Percentiles rank a stretch among this genome's conserved stretches.
Conservation (phyloP, 805 yeast species). For the Diddensiella transvaalensis region DNA sequence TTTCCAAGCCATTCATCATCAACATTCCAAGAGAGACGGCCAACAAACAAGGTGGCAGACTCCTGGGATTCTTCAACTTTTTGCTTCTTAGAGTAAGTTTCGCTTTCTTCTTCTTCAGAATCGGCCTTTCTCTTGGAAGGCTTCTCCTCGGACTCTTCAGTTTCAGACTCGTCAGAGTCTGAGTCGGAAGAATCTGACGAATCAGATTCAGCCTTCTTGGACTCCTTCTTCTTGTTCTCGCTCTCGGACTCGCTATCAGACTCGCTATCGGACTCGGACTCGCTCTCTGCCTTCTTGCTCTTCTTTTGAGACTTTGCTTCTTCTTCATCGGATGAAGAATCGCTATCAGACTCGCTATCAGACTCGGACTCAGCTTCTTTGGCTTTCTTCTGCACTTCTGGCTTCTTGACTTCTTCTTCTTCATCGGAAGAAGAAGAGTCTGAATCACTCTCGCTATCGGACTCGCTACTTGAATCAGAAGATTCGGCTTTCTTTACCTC, state of each 20-base stretch:
- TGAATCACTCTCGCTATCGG: conserved; percentile 26
- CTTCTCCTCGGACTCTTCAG: conserved; percentile 21
- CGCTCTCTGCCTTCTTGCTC: conserved; percentile 50
- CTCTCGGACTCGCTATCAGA: conserved; percentile 16
- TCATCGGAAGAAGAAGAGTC: conserved; percentile 30
- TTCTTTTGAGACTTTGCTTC: conserved; percentile 23
- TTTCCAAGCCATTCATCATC: conserved; percentile 91
- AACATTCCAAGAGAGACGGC: conserved; percentile 95
- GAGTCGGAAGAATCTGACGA: conserved; percentile 29
- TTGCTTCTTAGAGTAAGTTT: conserved; percentile 51
- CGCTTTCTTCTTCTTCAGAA: conserved; percentile 41
- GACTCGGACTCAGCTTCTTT: conserved; percentile 29
- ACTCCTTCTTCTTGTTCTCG: conserved; percentile 16
- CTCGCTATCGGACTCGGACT: conserved; percentile 25
- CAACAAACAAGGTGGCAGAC: conserved; percentile 90
- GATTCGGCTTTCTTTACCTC: conserved; percentile 28
- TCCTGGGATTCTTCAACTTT: conserved; percentile 44
- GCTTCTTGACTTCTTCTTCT: conserved; percentile 5
- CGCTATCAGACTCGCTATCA: conserved; percentile 29
- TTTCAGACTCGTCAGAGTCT: conserved; percentile 31
- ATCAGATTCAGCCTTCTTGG: conserved; percentile 24
- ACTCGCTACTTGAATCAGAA: conserved; percentile 25
- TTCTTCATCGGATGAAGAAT: conserved; percentile 21
- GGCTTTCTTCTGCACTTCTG: conserved; percentile 11
- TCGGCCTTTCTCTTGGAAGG: conserved; percentile 28